Evolutionary conservation across 352 stramenopile genomes (phyloP).

Genomic region (Pythium dissotocum): DNA sequence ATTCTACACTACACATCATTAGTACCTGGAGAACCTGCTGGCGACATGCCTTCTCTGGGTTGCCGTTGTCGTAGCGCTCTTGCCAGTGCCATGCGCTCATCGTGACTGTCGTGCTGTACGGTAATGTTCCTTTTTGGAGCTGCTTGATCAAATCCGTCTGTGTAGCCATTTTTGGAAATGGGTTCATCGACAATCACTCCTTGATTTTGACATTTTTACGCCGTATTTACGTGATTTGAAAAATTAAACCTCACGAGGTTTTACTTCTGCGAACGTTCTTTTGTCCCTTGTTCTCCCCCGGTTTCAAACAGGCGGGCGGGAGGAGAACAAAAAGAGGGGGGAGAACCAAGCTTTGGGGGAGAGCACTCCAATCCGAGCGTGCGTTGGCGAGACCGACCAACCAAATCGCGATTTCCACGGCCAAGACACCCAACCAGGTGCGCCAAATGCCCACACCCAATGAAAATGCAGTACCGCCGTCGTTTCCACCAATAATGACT

Average conservation of each 20-base stretch:
- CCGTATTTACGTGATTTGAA: constrained; percentile 14
- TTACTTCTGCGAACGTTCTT: constrained; percentile 10
- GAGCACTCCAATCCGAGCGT: not conserved
- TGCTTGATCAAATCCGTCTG: not conserved
- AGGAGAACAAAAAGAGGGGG: constrained; percentile 19
- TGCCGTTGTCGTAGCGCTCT: constrained; percentile 42
- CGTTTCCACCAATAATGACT: constrained; percentile 79
- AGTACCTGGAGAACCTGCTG: constrained; percentile 53
- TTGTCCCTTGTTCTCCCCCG: constrained; percentile 1
- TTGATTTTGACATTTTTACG: constrained; percentile 9
- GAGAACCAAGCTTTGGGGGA: not conserved
- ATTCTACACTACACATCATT: not conserved
- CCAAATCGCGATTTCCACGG: constrained; percentile 35
- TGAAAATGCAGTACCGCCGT: constrained; percentile 48
- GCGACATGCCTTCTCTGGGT: constrained; percentile 44
- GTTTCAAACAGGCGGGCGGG: constrained; percentile 10
- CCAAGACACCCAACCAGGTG: constrained; percentile 45
- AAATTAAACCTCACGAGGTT: constrained; percentile 30
- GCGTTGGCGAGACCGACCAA: constrained; percentile 29
- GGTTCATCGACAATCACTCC: constrained; percentile 26
- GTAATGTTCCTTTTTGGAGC: no score
- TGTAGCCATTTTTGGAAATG: constrained; percentile 27
- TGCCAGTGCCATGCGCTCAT: constrained; percentile 63
- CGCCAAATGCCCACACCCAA: constrained; percentile 42
- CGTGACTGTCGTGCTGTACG: no score